Percentiles rank a stretch among this genome's conserved stretches.
These are phyloP conservation scores for Neonothopanus nambi DNA, from an alignment of 1,284 basidiomycete species.

Conservation along the genomic window DNA sequence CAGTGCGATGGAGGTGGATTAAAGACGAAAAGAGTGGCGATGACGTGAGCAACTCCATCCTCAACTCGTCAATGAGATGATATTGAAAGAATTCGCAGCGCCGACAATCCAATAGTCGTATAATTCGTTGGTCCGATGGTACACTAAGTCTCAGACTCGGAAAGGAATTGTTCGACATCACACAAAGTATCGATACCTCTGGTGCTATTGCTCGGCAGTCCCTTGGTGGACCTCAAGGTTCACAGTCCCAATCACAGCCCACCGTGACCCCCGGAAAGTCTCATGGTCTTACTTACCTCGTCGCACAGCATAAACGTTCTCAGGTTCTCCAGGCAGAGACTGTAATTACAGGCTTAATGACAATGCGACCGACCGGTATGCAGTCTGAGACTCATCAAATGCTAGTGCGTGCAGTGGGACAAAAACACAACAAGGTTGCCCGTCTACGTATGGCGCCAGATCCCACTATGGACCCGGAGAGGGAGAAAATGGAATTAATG, in stretches of 20 bases:
- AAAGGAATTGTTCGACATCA: conserved; percentile 89
- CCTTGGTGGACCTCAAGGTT: conserved; percentile 41
- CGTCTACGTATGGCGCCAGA: conserved; percentile 76
- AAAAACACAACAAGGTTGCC: conserved; percentile 79
- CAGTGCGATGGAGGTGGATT: conserved; percentile 87
- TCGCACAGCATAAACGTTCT: conserved; percentile 86
- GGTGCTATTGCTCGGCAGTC: conserved; percentile 56
- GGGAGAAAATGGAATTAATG: conserved; percentile 68
- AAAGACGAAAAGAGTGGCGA: conserved; percentile 69
- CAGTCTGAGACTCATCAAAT: conserved; percentile 87
- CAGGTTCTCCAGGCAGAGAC: conserved; percentile 85
- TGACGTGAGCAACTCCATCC: conserved; percentile 56
- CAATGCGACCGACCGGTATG: conserved; percentile 85
- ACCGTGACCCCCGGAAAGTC: conserved; percentile 36
- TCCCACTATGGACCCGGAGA: conserved; percentile 70
- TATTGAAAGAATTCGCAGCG: conserved; percentile 39
- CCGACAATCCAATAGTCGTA: conserved; percentile 83
- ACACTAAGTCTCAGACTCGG: conserved; percentile 84
- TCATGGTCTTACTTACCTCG: conserved; percentile 83
- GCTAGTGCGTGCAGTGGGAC: conserved; percentile 84
- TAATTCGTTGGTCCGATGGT: conserved; percentile 93
- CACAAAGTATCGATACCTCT: conserved; percentile 71
- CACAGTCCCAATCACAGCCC: conserved; percentile 33
- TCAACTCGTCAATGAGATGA: neutral
- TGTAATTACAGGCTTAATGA: conserved; percentile 80